A percentile compares a stretch with the other conserved stretches of the same genome.
phyloP scores from a whole-genome alignment of 495 filamentous ascomycete genomes.

The Opeltia flavorubescens region DNA sequence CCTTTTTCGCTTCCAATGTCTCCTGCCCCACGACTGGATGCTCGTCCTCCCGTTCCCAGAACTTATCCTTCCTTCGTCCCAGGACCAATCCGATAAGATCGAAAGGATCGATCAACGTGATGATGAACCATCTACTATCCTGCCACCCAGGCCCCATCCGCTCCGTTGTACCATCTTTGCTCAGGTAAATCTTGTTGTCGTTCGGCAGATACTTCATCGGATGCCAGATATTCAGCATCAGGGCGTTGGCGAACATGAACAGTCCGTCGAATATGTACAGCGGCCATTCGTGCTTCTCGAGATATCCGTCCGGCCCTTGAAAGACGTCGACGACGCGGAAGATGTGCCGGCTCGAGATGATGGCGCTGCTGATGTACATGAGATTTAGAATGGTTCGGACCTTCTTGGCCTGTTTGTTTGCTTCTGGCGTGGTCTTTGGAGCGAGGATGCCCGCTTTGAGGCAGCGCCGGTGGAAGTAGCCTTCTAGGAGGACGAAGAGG shows the following conservation, averaged over 20 bases:
- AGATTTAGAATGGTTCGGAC: conserved; percentile 43
- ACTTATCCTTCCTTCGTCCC: conserved; percentile 35
- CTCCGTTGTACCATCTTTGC: conserved; percentile 50
- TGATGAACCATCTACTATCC: conserved; percentile 35
- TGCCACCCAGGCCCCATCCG: conserved; percentile 48
- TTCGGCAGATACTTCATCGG: conserved; percentile 46
- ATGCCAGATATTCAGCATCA: conserved; percentile 48
- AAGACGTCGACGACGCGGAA: conserved; percentile 55
- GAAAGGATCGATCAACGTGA: conserved; percentile 55
- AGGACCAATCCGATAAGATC: conserved; percentile 44
- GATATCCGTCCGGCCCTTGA: conserved; percentile 26
- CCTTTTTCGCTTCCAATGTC: background rate
- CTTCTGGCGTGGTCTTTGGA: background rate
- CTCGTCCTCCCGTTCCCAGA: conserved; percentile 34
- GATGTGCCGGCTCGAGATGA: conserved; percentile 49
- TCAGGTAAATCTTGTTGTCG: conserved; percentile 50
- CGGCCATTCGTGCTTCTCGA: conserved; percentile 46
- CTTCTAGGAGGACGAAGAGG: conserved; percentile 44
- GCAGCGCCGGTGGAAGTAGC: conserved; percentile 46
- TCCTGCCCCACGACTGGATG: background rate
- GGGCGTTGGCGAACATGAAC: conserved; percentile 49
- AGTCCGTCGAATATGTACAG: conserved; percentile 58
- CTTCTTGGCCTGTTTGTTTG: conserved; percentile 36
- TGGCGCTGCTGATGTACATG: conserved; percentile 44
- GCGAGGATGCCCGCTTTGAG: conserved; percentile 18